Evolutionary conservation across 2,329 filamentous ascomycete species (phyloP), one percentile per base, ranked within the genome.

Genomic region (Camillea tinctor): DNA sequence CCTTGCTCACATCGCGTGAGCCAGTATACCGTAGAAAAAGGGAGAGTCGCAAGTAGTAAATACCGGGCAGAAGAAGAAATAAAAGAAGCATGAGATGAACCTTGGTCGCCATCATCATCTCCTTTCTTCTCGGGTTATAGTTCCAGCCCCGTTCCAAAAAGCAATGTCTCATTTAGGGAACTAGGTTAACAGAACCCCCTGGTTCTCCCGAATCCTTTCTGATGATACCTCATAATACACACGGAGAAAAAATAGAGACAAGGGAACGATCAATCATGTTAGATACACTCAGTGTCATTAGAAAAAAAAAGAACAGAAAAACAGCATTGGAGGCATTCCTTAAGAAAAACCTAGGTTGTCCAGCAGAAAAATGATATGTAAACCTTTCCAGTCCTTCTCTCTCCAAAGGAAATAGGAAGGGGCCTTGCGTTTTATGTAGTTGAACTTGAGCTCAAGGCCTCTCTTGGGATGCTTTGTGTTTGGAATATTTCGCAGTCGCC

Each of bases 361-460:
- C 21, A 50, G 48, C n/a, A 19, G 21, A 51, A 13, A 51, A 51
- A 51, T 21, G 22, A 51, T 11, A 8, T 21, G 48, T 50, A 50
- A 44, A 4, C 36, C 36, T 11, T 17, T 44, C 36, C 3, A 44
- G 36, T 50, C 48, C n/a, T 15, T 19, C 21, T 22, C 22, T 22
- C 22, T 52, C 58, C 56, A 50, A 30, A 59, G 58, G 24, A 44
- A 44, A 15, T 48, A 24, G 22, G n/a, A n/a, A 50, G 19, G 21
- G 36, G 6, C 17, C 58, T 59, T 36, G 54, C 65, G 53, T 65
- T 56, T 63, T 63, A 58, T 66, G 53, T 65, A 55, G 36, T 63
- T 50, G 50, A 65, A 60, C 55, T 59, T 62, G 59, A 63, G 60
- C 55, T 61, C 59, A 64, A n/a, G 55, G 65, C 64, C 62, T 55